These are phyloP conservation scores for Globisporangium splendens DNA, from an alignment of 352 stramenopile species.

Conservation along the genomic window DNA sequence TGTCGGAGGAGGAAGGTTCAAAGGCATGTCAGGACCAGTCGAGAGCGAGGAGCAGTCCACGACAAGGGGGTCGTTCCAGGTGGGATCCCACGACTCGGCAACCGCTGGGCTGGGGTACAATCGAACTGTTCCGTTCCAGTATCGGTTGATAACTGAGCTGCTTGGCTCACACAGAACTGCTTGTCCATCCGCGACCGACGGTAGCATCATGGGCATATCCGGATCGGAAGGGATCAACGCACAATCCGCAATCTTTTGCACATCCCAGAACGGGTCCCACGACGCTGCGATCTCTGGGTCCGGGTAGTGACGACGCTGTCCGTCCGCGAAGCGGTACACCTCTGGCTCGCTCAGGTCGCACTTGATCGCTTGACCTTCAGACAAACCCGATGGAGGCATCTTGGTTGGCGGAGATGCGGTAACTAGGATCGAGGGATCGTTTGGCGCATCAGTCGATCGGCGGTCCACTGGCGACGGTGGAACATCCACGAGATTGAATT, in stretches of 20 bases:
- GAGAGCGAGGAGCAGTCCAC: slow-evolving; percentile 20
- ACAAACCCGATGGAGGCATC: too few species aligned
- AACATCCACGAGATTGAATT: too few species aligned
- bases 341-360: neutral
- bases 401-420: too few species aligned
- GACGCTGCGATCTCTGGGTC: slow-evolving; percentile 12
- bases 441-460: too few species aligned
- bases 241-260: slow-evolving; percentile 15
- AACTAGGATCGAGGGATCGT: too few species aligned
- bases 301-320: slow-evolving; percentile 16
- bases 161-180: slow-evolving; percentile 13
- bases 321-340: slow-evolving; percentile 12
- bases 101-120: slow-evolving; percentile 14
- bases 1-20: slow-evolving; percentile 18
- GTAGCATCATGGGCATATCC: slow-evolving; percentile 17
- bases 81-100: slow-evolving; percentile 21
- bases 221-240: slow-evolving; percentile 2
- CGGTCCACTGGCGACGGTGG: too few species aligned
- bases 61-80: slow-evolving; percentile 9
- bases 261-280: slow-evolving; percentile 19
- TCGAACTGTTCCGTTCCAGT: slow-evolving; percentile 5
- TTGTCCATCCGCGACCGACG: slow-evolving; percentile 14
- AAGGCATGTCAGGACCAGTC: slow-evolving; percentile 16
- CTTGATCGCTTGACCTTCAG: slow-evolving; percentile 14
- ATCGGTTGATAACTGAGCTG: slow-evolving; percentile 9